Percentiles rank a stretch among this genome's conserved stretches.
These are phyloP conservation scores for Maudiozyma turicensis DNA, from an alignment of 805 yeast genomes.

Conservation along the genomic window DNA sequence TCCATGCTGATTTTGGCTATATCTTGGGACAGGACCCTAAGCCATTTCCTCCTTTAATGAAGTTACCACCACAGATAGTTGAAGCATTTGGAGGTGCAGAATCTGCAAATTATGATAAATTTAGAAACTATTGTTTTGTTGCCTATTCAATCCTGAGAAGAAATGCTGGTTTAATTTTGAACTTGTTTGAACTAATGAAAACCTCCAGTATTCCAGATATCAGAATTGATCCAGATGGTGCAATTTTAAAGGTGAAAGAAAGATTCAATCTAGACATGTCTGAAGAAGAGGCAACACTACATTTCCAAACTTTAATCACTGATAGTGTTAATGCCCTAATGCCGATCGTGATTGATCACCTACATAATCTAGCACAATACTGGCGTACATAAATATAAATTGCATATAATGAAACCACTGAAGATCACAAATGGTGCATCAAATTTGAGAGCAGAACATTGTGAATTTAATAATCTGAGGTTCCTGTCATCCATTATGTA, in stretches of 20 bases:
- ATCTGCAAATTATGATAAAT: slow-evolving; percentile 75
- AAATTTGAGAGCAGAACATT: too few relatives aligned
- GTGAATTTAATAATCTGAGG: too few relatives aligned
- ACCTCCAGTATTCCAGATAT: slow-evolving; percentile 90
- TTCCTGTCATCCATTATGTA: too few relatives aligned
- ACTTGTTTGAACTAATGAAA: slow-evolving; percentile 87
- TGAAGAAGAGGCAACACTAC: slow-evolving; percentile 92
- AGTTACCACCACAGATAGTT: slow-evolving; percentile 88
- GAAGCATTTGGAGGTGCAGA: slow-evolving; percentile 96
- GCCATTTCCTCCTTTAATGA: slow-evolving; percentile 98
- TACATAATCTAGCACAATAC: slow-evolving; percentile 93
- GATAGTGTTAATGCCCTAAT: slow-evolving; percentile 89
- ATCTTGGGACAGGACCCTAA: slow-evolving; percentile 95
- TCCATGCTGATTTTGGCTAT: slow-evolving; percentile 97
- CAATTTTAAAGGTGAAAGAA: slow-evolving; percentile 85
- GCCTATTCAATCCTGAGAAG: slow-evolving; percentile 85
- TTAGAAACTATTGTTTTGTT: slow-evolving; percentile 88
- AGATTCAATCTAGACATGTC: slow-evolving; percentile 87
- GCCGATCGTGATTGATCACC: slow-evolving; percentile 90
- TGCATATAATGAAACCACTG: too few relatives aligned
- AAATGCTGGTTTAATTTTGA: slow-evolving; percentile 80
- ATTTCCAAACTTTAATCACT: slow-evolving; percentile 87
- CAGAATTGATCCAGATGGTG: slow-evolving; percentile 71
- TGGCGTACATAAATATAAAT: slow-evolving; percentile 67
- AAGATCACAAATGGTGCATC: too few relatives aligned